phyloP scores from a whole-genome alignment of 2,329 filamentous ascomycete genomes.

The Fusarium sp. region DNA sequence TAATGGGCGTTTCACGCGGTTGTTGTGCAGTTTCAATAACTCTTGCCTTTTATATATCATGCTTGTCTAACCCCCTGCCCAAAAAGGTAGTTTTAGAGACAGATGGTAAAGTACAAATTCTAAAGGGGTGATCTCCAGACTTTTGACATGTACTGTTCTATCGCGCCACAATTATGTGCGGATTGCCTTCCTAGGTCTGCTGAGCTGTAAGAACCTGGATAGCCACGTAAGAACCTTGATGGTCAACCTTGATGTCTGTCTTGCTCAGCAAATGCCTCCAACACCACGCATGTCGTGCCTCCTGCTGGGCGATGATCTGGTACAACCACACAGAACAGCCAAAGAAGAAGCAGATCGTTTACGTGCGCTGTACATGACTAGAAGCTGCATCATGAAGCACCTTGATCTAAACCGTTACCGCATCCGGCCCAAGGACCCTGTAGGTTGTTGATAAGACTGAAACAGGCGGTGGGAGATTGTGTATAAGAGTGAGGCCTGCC shows the following conservation, averaged over 20 bases:
- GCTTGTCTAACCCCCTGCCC: neutral
- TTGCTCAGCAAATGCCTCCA: slow-evolving; percentile 1
- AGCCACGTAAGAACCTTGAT: slow-evolving; percentile 40
- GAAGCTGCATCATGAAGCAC: slow-evolving; percentile 13
- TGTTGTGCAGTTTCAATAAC: neutral
- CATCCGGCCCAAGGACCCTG: slow-evolving; percentile 3
- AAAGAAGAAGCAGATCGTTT: slow-evolving; percentile 1
- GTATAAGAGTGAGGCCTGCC: slow-evolving; percentile 34
- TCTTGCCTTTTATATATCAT: neutral
- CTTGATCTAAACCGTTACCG: slow-evolving; percentile 1
- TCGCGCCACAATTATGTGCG: slow-evolving; percentile 9
- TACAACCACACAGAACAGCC: slow-evolving; percentile 15
- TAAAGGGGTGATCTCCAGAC: fast-evolving
- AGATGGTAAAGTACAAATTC: slow-evolving; percentile 10
- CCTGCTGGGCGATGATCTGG: neutral
- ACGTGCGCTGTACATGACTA: neutral
- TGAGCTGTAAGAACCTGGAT: slow-evolving; percentile 41
- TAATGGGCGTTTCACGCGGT: neutral
- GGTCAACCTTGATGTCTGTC: slow-evolving; percentile 43
- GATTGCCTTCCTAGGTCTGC: slow-evolving; percentile 2
- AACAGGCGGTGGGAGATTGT: slow-evolving; percentile 9
- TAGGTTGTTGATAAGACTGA: slow-evolving; percentile 14
- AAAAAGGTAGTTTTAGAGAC: slow-evolving; percentile 4
- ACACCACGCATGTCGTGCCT: slow-evolving; percentile 15
- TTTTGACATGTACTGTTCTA: slow-evolving; percentile 1